These are phyloP conservation scores for Alliaria petiolata DNA, from an alignment of 345 rosid genomes.

Conservation along the genomic window DNA sequence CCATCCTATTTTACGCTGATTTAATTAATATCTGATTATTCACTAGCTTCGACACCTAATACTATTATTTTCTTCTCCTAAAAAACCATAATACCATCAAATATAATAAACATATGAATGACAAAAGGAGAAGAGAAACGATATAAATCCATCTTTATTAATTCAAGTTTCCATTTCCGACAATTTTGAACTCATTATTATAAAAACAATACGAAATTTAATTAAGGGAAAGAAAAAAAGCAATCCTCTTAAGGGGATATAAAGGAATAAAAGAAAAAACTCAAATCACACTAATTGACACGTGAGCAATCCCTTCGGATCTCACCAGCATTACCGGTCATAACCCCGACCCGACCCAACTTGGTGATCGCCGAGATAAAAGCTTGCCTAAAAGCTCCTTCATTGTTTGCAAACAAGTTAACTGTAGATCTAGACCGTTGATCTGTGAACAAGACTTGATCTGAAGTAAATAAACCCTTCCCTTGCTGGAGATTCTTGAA, in stretches of 20 bases:
- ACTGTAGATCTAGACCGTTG: constrained; percentile 57
- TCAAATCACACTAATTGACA: constrained; percentile 34
- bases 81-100: too few species aligned
- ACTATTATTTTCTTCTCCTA: too few species aligned
- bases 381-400: constrained; percentile 54
- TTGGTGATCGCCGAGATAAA: constrained; percentile 63
- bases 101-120: too few species aligned
- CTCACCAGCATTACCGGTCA: constrained; percentile 66
- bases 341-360: constrained; percentile 72
- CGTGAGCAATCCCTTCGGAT: constrained; percentile 62
- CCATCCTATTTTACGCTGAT: too few species aligned
- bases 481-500: constrained; percentile 68
- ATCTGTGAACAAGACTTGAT: constrained; percentile 64
- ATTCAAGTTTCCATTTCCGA: not conserved
- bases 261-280: not conserved
- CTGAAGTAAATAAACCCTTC: constrained; percentile 67
- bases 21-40: too few species aligned
- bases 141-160: constrained; percentile 1
- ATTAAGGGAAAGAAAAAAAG: too few species aligned
- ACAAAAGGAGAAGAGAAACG: not conserved
- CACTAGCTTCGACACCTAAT: too few species aligned
- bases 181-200: not conserved
- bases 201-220: not conserved
- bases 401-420: constrained; percentile 48
- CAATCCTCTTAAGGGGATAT: not conserved